Conservation (phyloP, 2,329 filamentous ascomycete species). For the Aspergillus hortae region DNA sequence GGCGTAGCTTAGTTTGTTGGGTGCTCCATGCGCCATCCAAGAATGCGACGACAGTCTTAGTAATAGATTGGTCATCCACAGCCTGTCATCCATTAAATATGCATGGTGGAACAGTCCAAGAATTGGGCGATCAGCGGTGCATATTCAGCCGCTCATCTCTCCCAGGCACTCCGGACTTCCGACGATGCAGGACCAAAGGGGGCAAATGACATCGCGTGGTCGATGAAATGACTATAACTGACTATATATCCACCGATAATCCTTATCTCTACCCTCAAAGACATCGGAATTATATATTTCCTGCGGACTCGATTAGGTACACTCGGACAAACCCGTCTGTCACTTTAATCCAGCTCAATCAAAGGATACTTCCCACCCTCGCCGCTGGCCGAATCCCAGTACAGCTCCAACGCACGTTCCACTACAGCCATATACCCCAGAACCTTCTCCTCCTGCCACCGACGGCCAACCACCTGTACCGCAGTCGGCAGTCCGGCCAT, state of each 20-base stretch:
- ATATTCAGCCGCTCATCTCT: not conserved
- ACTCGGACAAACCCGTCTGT: not conserved
- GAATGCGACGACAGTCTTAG: too few relatives aligned
- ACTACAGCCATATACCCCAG: conserved; percentile 74
- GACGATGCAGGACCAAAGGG: too few relatives aligned
- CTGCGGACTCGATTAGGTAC: not conserved
- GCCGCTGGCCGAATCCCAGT: conserved; percentile 28
- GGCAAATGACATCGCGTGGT: too few relatives aligned
- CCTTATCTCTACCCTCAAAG: not conserved
- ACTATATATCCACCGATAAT: too few relatives aligned
- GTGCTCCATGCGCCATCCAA: too few relatives aligned
- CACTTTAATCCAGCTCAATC: conserved; percentile 33
- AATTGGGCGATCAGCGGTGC: not conserved
- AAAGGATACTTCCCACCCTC: conserved; percentile 34
- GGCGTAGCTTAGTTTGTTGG: too few relatives aligned
- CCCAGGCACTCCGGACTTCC: too few relatives aligned
- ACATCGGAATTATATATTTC: not conserved
- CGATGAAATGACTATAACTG: too few relatives aligned
- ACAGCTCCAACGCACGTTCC: conserved; percentile 65
- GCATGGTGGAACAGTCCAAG: not conserved
- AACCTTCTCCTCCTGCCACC: conserved; percentile 85
- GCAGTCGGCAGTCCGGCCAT: conserved; percentile 89
- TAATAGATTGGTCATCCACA: too few relatives aligned
- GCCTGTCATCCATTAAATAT: too few relatives aligned
- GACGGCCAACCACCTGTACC: conserved; percentile 75